These are phyloP conservation scores for Phytophthora colocasiae DNA, from an alignment of 352 stramenopile genomes.

Conservation along the genomic window DNA sequence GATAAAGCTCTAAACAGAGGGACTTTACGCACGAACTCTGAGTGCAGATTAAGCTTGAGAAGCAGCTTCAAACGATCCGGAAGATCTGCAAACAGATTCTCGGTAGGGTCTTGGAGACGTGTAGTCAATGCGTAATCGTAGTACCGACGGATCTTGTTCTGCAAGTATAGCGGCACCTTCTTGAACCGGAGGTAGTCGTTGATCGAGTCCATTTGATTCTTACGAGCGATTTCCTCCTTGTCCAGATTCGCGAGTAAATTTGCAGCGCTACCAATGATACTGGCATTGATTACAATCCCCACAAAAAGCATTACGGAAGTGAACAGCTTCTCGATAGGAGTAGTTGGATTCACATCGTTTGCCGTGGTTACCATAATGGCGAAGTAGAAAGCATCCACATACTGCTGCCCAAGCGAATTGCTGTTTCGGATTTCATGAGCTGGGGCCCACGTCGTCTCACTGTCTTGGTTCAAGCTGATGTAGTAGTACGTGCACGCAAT, in stretches of 20 bases:
- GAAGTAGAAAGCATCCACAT: constrained; percentile 69
- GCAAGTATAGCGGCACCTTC: constrained; percentile 66
- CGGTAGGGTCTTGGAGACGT: constrained; percentile 60
- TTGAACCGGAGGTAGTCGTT: constrained; percentile 87
- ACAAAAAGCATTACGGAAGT: constrained; percentile 78
- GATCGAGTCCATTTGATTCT: constrained; percentile 82
- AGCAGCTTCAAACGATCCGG: constrained; percentile 73
- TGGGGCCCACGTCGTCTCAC: constrained; percentile 56
- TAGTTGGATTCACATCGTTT: constrained; percentile 68
- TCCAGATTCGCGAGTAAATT: constrained; percentile 82
- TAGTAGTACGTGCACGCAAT: constrained; percentile 80
- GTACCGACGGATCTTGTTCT: constrained; percentile 79
- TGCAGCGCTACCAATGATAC: constrained; percentile 79
- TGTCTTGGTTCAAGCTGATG: constrained; percentile 50
- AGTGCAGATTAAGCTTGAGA: constrained; percentile 71
- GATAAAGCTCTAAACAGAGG: constrained; percentile 76
- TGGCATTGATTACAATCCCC: constrained; percentile 81
- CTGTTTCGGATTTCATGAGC: constrained; percentile 36
- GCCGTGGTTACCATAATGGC: constrained; percentile 72
- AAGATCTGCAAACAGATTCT: constrained; percentile 74
- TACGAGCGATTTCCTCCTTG: constrained; percentile 75
- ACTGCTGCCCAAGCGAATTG: constrained; percentile 49
- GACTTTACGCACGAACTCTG: constrained; percentile 77
- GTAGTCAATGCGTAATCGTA: constrained; percentile 81
- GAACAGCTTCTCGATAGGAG: constrained; percentile 63